A percentile compares a stretch with the other conserved stretches of the same genome.
phyloP scores from a whole-genome alignment of 208 protist genomes.

The Leishmania arabica region DNA sequence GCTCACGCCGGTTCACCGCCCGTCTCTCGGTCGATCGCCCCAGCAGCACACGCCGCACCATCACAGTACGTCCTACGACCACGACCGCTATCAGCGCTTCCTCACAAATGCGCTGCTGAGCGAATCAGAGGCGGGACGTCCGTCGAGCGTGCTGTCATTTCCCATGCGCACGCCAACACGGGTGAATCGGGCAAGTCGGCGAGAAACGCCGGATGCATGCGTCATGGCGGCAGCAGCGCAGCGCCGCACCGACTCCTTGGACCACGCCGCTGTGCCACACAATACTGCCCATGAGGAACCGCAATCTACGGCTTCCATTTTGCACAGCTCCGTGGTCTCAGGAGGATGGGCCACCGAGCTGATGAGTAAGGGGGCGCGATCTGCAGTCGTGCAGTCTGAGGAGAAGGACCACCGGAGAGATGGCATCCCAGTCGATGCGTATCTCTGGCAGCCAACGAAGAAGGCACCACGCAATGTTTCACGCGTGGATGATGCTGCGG shows the following conservation, averaged over 20 bases:
- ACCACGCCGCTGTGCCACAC: not conserved
- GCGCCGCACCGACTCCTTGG: not conserved
- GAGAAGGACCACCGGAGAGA: not conserved
- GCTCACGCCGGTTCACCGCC: constrained; percentile 9
- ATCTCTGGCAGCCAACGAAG: not conserved
- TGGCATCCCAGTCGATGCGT: not conserved
- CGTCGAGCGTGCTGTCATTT: constrained; percentile 13
- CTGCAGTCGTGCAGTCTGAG: not conserved
- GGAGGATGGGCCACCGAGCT: not conserved
- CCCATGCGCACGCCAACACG: constrained; percentile 11
- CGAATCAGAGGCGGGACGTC: constrained; percentile 4
- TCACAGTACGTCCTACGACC: constrained; percentile 25
- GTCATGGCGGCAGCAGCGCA: not conserved
- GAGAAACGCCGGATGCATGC: constrained; percentile 3
- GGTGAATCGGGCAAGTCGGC: not conserved
- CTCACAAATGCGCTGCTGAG: constrained; percentile 29
- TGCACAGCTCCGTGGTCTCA: not conserved
- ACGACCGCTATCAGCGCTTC: constrained; percentile 21
- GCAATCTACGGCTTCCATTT: not conserved
- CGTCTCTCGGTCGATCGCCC: constrained; percentile 3
- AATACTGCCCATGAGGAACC: not conserved
- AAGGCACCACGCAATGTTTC: not conserved
- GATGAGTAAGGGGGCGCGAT: not conserved
- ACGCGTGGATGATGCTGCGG: not conserved
- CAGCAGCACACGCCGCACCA: constrained; percentile 4